phyloP scores from a whole-genome alignment of 78 protist species.

The Planoprotostelium fungivorum region DNA sequence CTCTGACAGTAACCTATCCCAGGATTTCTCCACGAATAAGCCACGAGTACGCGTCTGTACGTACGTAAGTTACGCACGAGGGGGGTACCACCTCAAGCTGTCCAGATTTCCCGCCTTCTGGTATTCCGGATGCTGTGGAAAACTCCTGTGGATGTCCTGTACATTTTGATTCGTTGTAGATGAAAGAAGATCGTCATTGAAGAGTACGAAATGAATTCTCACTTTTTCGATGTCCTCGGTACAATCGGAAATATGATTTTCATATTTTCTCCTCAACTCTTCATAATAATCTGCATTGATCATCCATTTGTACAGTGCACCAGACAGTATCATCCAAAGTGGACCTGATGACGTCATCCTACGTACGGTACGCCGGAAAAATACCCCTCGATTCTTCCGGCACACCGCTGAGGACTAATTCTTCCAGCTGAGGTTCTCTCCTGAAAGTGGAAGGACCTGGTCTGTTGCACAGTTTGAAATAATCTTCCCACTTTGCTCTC shows the following conservation, averaged over 20 bases:
- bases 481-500: not conserved
- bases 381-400: not conserved
- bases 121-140: constrained; percentile 74
- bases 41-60: constrained; percentile 32
- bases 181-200: not conserved
- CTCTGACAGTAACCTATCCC: constrained; percentile 75
- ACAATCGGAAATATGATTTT: constrained; percentile 10
- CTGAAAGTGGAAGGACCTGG: not conserved
- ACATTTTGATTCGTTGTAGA: not conserved
- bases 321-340: not conserved
- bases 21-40: constrained; percentile 64
- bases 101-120: constrained; percentile 27
- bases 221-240: constrained; percentile 32
- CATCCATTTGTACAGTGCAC: not conserved
- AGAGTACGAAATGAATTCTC: not conserved
- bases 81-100: not conserved
- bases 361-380: not conserved
- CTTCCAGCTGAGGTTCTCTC: not conserved
- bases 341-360: not conserved
- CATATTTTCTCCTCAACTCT: not conserved
- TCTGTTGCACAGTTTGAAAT: not conserved
- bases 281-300: not conserved
- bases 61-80: too few species aligned
- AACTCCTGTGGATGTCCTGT: constrained; percentile 30
- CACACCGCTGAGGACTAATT: not conserved